Evolutionary conservation across 208 protist species (phyloP).

Genomic region (Leptomonas pyrrhocoris): DNA sequence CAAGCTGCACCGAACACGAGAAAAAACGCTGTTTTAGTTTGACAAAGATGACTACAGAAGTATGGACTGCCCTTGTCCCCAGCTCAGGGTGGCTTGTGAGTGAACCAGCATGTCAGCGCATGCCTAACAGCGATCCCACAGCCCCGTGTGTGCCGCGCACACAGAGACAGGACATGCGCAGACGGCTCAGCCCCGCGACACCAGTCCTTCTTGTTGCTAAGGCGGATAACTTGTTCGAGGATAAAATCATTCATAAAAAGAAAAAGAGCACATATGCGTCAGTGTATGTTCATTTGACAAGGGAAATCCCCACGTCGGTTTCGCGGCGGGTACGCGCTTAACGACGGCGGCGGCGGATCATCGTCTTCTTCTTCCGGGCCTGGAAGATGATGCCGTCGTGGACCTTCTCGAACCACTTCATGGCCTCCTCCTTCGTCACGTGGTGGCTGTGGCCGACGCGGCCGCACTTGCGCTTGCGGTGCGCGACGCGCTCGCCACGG

Average conservation of each 20-base stretch:
- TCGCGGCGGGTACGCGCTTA: slow-evolving; percentile 57
- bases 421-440: slow-evolving; percentile 97
- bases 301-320: background rate
- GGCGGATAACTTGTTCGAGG: background rate
- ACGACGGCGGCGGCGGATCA: slow-evolving; percentile 98
- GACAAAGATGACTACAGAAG: too few species aligned
- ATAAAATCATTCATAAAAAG: slow-evolving; percentile 17
- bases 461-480: slow-evolving; percentile 83
- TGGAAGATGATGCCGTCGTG: slow-evolving; percentile 97
- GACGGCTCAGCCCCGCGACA: too few species aligned
- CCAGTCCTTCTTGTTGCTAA: background rate
- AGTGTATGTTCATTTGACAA: slow-evolving; percentile 18
- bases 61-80: too few species aligned
- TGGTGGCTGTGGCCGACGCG: slow-evolving; percentile 95
- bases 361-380: slow-evolving; percentile 96
- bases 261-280: slow-evolving; percentile 6
- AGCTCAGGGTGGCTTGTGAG: too few species aligned
- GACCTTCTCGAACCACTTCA: slow-evolving; percentile 99
- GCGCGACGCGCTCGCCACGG: slow-evolving; percentile 96
- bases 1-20: too few species aligned
- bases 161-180: too few species aligned
- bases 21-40: too few species aligned
- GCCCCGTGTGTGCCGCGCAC: too few species aligned
- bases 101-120: too few species aligned
- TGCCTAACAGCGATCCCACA: too few species aligned